Conservation (phyloP, 345 rosid species). For the Dipteronia dyeriana region DNA sequence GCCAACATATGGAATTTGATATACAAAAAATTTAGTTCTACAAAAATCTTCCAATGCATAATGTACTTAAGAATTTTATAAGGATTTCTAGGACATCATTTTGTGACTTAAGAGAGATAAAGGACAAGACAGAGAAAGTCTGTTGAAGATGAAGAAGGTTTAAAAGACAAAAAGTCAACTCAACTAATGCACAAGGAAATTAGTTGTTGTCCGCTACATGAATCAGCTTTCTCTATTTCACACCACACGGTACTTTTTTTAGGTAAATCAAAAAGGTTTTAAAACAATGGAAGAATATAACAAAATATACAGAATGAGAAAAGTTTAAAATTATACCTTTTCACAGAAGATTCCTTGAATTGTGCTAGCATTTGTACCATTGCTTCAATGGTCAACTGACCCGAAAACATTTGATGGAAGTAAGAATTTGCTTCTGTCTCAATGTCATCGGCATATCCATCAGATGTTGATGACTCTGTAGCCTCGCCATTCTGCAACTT, state of each 20-base stretch:
- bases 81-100: neutral
- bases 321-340: conserved; percentile 45
- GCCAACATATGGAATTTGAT: neutral
- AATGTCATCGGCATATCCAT: conserved; percentile 73
- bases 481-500: conserved; percentile 75
- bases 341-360: conserved; percentile 78
- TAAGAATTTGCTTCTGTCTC: conserved; percentile 95
- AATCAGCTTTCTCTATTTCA: neutral
- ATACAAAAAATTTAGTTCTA: neutral
- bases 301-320: conserved; percentile 1
- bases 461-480: conserved; percentile 63
- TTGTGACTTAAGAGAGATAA: neutral
- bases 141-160: neutral
- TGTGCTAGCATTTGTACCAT: conserved; percentile 97
- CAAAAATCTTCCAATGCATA: neutral
- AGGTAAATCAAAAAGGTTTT: neutral
- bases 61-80: neutral
- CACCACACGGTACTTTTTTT: neutral
- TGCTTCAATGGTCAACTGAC: conserved; percentile 75
- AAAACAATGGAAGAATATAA: neutral
- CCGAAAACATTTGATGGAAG: conserved; percentile 95
- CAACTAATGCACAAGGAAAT: neutral
- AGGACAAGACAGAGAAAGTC: neutral
- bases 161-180: neutral
- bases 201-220: neutral